Evolutionary conservation across 805 yeast species (phyloP).

Genomic region (Cyberlindnera nakhonratchasimensis): DNA sequence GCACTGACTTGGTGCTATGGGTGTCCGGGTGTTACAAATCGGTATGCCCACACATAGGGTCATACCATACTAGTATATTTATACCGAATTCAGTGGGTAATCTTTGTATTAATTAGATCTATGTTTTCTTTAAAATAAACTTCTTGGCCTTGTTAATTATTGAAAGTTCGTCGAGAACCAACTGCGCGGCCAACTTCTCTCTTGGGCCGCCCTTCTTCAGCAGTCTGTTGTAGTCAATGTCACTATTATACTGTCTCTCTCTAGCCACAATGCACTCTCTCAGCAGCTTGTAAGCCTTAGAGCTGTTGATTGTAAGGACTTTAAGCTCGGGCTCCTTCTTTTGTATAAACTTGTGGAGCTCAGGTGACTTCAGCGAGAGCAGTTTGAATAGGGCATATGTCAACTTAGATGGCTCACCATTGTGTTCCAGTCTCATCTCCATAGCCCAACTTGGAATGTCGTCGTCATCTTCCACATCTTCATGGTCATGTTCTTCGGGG

Average conservation of each 20-base stretch:
- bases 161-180: slow-evolving; percentile 18
- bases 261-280: slow-evolving; percentile 20
- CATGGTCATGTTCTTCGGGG: slow-evolving; percentile 13
- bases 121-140: slow-evolving; percentile 13
- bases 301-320: slow-evolving; percentile 17
- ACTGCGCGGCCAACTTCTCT: slow-evolving; percentile 18
- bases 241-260: slow-evolving; percentile 13
- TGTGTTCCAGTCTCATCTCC: slow-evolving; percentile 35
- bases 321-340: slow-evolving; percentile 12
- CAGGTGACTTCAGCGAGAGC: slow-evolving; percentile 29
- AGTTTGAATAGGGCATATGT: slow-evolving; percentile 41
- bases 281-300: slow-evolving; percentile 22
- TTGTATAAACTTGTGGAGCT: slow-evolving; percentile 27
- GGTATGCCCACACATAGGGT: slow-evolving; percentile 1
- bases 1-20: not conserved
- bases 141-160: slow-evolving; percentile 17
- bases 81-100: not conserved
- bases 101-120: not conserved
- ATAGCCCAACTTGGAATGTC: slow-evolving; percentile 41
- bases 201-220: slow-evolving; percentile 16
- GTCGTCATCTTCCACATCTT: slow-evolving; percentile 21
- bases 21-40: slow-evolving; percentile 7
- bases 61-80: not conserved
- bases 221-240: slow-evolving; percentile 10
- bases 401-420: slow-evolving; percentile 45